These are phyloP conservation scores for Myochromella boudieri DNA, from an alignment of 768 basidiomycete genomes.

Conservation along the genomic window DNA sequence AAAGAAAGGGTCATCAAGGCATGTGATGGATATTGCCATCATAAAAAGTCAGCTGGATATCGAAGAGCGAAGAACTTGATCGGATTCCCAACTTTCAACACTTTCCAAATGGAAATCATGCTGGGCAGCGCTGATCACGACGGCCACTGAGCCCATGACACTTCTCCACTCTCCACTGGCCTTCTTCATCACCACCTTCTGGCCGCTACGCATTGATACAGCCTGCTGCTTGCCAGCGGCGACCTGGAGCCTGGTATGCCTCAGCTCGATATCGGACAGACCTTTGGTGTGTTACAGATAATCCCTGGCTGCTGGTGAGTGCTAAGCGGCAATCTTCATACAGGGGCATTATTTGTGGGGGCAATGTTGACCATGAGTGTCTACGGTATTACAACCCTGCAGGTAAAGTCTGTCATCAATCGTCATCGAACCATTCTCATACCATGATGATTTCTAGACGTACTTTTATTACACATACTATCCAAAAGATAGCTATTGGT, in stretches of 20 bases:
- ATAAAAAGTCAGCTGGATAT: too few species aligned
- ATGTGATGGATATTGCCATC: too few species aligned
- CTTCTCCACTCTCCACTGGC: constrained; percentile 4
- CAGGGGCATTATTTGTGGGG: constrained; percentile 39
- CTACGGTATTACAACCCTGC: constrained; percentile 45
- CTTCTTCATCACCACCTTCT: neutral
- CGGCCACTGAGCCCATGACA: constrained; percentile 5
- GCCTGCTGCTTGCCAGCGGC: neutral
- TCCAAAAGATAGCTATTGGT: constrained; percentile 31
- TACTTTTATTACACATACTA: constrained; percentile 44
- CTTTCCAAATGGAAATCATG: too few species aligned
- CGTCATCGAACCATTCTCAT: neutral
- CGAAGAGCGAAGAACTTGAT: too few species aligned
- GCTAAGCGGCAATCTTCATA: neutral
- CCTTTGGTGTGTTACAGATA: constrained; percentile 27
- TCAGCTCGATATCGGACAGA: constrained; percentile 22
- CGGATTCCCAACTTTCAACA: too few species aligned
- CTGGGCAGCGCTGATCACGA: too few species aligned
- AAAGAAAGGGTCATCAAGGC: too few species aligned
- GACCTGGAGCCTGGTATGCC: neutral
- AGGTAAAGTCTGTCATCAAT: constrained; percentile 24
- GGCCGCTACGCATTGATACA: neutral
- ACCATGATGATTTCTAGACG: constrained; percentile 21
- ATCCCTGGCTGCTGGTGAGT: neutral
- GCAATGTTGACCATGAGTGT: constrained; percentile 35